Evolutionary conservation across 2,329 filamentous ascomycete genomes (phyloP).

Genomic region (Hansfordia pulvinata): DNA sequence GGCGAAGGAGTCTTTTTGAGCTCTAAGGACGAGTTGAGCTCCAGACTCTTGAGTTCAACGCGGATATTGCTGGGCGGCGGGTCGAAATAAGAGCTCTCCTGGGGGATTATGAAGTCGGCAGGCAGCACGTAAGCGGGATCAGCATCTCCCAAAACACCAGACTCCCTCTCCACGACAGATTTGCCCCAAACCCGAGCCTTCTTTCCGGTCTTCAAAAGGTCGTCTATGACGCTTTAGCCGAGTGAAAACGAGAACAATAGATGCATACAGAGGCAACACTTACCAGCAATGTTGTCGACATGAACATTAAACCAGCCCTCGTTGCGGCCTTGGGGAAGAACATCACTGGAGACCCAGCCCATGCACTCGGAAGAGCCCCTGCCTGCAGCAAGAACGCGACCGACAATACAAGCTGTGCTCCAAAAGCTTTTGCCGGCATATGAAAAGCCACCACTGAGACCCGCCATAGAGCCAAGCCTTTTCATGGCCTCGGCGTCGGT

Average conservation of each 20-base stretch:
- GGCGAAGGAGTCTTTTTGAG: constrained; percentile 24
- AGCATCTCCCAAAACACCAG: constrained; percentile 43
- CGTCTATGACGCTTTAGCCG: constrained; percentile 22
- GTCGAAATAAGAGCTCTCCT: constrained; percentile 37
- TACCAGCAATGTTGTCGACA: constrained; percentile 37
- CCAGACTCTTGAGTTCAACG: constrained; percentile 35
- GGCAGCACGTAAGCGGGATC: constrained; percentile 40
- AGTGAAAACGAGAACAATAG: no score
- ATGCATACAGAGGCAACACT: no score
- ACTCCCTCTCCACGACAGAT: constrained; percentile 42
- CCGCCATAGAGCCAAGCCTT: constrained; percentile 45
- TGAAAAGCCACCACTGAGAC: constrained; percentile 50
- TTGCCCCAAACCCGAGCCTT: constrained; percentile 51
- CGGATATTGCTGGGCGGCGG: constrained; percentile 30
- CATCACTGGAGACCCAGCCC: constrained; percentile 53
- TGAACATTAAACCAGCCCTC: constrained; percentile 49
- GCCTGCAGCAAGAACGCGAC: constrained; percentile 49
- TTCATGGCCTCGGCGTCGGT: constrained; percentile 46
- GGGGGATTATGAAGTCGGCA: constrained; percentile 49
- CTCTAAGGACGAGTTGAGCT: constrained; percentile 30
- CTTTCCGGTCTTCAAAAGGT: constrained; percentile 33
- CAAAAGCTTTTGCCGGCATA: constrained; percentile 53
- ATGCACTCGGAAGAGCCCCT: constrained; percentile 50
- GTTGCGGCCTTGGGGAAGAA: constrained; percentile 33
- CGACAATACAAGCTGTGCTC: constrained; percentile 53